Base-by-base conservation (phyloP, 345 rosid genomes). In the Arabidopsis arenosa region DNA sequence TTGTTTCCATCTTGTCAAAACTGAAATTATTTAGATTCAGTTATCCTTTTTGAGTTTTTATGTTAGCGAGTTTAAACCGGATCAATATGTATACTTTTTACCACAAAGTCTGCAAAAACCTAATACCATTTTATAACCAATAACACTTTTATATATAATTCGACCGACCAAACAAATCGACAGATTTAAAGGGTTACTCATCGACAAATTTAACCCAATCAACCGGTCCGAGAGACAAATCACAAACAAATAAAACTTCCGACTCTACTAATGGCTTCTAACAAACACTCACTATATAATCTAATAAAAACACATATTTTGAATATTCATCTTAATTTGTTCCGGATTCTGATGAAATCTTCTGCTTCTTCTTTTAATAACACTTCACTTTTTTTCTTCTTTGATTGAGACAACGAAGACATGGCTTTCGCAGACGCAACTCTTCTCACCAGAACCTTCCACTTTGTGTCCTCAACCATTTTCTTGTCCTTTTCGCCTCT, bases 381-480 rank as follows among this genome's bases (percentile, higher is more conserved):
- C 64, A 70, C 72, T 9, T 63, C 67, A 39, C 47, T 57, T 64
- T 64, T 70, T 0, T 70, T 64, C 79, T 86, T 81, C 80, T 91
- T 91, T 51, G 85, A 76, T 61, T 83, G 77, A 35, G 92, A 75
- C 68, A 90, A 75, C n/a, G 90, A 80, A 76, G 87, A 84, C 47
- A 90, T 82, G 4, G 89, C 87, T 76, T 81, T 88, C 4, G 97
- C 98, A 18, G 96, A 88, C 53, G 79, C 82, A 43, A 94, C 97
- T 79, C 86, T 94, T 81, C 85, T 90, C 65, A 83, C 97, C 13
- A 94, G 79, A 44, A 88, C 75, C 81, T 77, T 86, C 98, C 98
- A 94, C 70, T 84, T 81, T 5, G 75, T 74, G 35, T 85, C 92
- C 53, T 66, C 77, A 10, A 53, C 91, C 7, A 72, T 81, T 69